These are phyloP conservation scores for Monilinia polystroma DNA, from an alignment of 2,329 filamentous ascomycete species.

Conservation along the genomic window DNA sequence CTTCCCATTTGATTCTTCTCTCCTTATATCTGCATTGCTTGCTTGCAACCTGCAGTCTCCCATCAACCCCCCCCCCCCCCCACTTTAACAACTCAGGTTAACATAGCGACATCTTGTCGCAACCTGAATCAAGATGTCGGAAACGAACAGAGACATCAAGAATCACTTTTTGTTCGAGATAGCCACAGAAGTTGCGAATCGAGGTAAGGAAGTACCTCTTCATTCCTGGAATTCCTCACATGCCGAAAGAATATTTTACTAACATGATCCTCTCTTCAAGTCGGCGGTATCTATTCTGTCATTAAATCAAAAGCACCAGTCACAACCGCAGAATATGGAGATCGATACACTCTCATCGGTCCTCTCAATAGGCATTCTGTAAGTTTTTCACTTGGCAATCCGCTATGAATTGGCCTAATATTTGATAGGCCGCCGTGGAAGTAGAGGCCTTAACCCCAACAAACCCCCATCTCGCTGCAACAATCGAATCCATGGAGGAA, in stretches of 20 bases:
- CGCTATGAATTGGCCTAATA: conserved; percentile 31
- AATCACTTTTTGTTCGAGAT: conserved; percentile 97
- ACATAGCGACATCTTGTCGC: conserved; percentile 15
- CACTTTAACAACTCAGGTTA: conserved; percentile 1
- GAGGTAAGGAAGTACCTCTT: conserved; percentile 57
- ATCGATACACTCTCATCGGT: conserved; percentile 91
- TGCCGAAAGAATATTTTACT: neutral
- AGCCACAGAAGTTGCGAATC: conserved; percentile 94
- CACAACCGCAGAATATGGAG: conserved; percentile 97
- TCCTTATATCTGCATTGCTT: neutral
- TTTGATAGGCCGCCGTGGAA: conserved; percentile 81
- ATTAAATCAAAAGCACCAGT: conserved; percentile 98
- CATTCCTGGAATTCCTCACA: conserved; percentile 21
- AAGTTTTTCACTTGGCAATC: conserved; percentile 43
- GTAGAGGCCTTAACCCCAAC: conserved; percentile 90
- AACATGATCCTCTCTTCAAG: conserved; percentile 46
- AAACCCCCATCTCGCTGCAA: conserved; percentile 73
- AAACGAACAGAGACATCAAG: conserved; percentile 65
- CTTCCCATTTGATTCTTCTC: neutral
- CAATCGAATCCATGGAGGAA: conserved; percentile 89
- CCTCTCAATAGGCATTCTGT: conserved; percentile 90
- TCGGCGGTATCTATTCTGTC: conserved; percentile 98
- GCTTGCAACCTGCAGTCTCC: neutral
- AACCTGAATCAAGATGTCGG: conserved; percentile 27
- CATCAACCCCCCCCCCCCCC: conserved; percentile 4